These are phyloP conservation scores for Leersia perrieri DNA, from an alignment of 176 grass and related monocot genomes.

Conservation along the genomic window DNA sequence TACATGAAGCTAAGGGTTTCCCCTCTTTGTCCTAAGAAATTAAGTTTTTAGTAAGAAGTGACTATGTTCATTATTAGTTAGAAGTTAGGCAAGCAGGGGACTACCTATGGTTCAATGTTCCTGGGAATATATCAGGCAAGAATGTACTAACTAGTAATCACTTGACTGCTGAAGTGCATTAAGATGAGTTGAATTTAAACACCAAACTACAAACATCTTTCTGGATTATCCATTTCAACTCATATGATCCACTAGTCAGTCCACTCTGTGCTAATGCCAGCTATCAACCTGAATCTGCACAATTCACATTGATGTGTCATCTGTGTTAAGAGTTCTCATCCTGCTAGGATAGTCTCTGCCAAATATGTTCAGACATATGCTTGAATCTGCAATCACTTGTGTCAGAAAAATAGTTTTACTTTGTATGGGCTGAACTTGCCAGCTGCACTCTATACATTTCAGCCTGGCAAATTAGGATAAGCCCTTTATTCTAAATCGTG, in stretches of 20 bases:
- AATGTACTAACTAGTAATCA: slow-evolving; percentile 4
- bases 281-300: slow-evolving; percentile 15
- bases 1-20: neutral
- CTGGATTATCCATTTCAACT: slow-evolving; percentile 3
- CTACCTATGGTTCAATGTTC: neutral
- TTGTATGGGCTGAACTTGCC: slow-evolving; percentile 10
- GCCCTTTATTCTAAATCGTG: slow-evolving; percentile 15
- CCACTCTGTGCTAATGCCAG: neutral
- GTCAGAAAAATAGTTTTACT: neutral
- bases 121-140: neutral
- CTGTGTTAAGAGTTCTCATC: slow-evolving; percentile 2
- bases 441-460: slow-evolving; percentile 14
- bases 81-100: neutral
- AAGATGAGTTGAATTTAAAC: slow-evolving; percentile 12
- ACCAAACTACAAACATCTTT: neutral
- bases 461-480: neutral
- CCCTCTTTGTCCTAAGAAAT: neutral
- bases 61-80: slow-evolving; percentile 9
- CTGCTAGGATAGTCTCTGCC: slow-evolving; percentile 3
- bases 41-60: neutral
- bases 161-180: neutral
- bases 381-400: neutral
- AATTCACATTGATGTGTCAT: slow-evolving; percentile 15
- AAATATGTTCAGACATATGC: neutral
- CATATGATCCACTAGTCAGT: neutral